phyloP scores from a whole-genome alignment of 176 grass and related monocot genomes.

The Aegilops bicornis region DNA sequence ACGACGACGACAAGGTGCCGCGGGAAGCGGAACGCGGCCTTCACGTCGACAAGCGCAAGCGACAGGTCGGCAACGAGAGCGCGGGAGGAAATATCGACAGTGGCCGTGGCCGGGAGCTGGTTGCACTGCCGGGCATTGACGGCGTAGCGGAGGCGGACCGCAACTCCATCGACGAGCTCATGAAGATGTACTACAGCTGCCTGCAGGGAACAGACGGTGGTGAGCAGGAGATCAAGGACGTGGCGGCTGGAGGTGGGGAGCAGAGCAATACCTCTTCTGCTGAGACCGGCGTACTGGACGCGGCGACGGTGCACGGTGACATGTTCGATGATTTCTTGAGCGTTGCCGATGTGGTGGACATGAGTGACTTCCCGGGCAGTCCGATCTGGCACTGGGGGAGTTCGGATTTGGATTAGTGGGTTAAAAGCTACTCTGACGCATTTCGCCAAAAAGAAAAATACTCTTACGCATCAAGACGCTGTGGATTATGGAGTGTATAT shows the following conservation, averaged over 20 bases:
- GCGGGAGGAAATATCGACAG: neutral
- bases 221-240: neutral
- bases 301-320: neutral
- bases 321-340: constrained; percentile 4
- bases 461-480: neutral
- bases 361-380: constrained; percentile 24
- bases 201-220: constrained; percentile 28
- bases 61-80: neutral
- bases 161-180: constrained; percentile 47
- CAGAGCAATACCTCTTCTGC: neutral
- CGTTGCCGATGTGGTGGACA: constrained; percentile 27
- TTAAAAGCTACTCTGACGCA: neutral
- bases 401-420: constrained; percentile 3
- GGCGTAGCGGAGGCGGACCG: constrained; percentile 23
- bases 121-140: constrained; percentile 17
- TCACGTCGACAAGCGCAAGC: constrained; percentile 38
- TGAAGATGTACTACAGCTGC: constrained; percentile 44
- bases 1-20: neutral
- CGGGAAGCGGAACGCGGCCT: neutral
- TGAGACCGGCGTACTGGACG: neutral
- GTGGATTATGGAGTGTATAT: neutral
- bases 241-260: neutral
- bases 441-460: too few species aligned
- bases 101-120: neutral
- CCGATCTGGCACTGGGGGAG: constrained; percentile 31